Evolutionary conservation across 805 yeast genomes (phyloP).

Genomic region (Wickerhamiella occidentalis): DNA sequence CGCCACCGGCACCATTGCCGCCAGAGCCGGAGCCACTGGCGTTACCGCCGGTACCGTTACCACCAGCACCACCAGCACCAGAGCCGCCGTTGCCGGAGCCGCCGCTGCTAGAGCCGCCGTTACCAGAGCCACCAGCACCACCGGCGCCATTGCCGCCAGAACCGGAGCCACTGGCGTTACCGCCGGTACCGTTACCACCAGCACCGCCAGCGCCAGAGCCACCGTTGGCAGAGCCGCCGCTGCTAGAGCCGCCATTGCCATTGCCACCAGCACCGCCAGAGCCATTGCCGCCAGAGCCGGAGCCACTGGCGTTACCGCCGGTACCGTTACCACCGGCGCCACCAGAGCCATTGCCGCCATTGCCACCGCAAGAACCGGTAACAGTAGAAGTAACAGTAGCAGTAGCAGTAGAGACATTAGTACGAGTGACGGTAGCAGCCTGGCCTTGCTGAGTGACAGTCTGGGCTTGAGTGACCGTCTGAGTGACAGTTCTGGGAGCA

Average conservation of each 20-base stretch:
- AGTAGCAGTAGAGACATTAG: no score
- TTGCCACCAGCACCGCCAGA: neutral
- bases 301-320: constrained; percentile 1
- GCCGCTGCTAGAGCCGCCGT: neutral
- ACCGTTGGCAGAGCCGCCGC: neutral
- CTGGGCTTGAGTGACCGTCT: no score
- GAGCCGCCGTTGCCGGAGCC: constrained; percentile 2
- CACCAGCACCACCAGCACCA: constrained; percentile 3
- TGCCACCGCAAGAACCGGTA: no score
- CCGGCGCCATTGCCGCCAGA: neutral
- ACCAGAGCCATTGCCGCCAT: neutral
- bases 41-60: neutral
- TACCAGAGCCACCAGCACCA: neutral
- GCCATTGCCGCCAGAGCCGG: neutral
- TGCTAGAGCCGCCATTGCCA: neutral
- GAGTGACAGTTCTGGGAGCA: no score
- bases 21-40: neutral
- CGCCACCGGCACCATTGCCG: neutral
- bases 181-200: neutral
- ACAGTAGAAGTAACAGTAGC: no score
- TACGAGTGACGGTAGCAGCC: no score
- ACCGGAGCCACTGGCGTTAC: neutral
- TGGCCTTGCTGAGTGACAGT: no score
- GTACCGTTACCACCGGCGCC: neutral
- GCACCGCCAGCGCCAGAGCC: neutral